Evolutionary conservation across 768 basidiomycete genomes (phyloP).

Genomic region (Agaricus subrufescens): DNA sequence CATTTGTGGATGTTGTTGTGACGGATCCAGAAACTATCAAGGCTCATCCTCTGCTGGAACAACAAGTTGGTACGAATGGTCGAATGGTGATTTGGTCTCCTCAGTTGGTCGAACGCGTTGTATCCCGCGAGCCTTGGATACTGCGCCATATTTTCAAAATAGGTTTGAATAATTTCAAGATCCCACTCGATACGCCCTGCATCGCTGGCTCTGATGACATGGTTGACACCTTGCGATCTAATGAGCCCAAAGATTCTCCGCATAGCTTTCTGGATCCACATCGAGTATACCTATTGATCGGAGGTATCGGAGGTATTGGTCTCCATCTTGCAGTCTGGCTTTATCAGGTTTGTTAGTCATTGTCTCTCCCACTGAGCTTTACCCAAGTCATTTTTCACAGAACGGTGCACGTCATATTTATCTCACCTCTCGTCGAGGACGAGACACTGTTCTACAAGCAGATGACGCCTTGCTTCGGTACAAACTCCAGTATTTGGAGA

Average conservation of each 20-base stretch:
- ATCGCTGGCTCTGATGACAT: no score
- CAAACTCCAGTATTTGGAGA: conserved; percentile 24
- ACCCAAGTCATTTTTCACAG: conserved; percentile 13
- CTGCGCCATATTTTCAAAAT: background rate
- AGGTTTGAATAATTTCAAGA: background rate
- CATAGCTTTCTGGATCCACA: conserved; percentile 17
- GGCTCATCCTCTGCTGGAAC: background rate
- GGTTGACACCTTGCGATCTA: background rate
- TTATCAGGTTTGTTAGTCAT: conserved; percentile 28
- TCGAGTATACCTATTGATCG: conserved; percentile 33
- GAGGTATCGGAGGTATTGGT: conserved; percentile 36
- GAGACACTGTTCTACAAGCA: conserved; percentile 16
- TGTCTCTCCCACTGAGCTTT: background rate
- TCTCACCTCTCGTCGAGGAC: conserved; percentile 32
- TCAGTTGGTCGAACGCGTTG: background rate
- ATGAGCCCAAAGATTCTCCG: background rate
- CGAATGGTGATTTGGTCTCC: conserved; percentile 7
- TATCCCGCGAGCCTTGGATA: conserved; percentile 2
- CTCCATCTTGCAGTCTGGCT: conserved; percentile 34
- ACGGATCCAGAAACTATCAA: background rate
- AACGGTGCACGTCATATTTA: conserved; percentile 30
- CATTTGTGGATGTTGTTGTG: conserved; percentile 6
- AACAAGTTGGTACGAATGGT: conserved; percentile 9
- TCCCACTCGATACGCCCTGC: no score
- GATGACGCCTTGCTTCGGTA: conserved; percentile 20